Evolutionary conservation across 1,284 basidiomycete genomes (phyloP).

Genomic region (Puccinia novopanici): DNA sequence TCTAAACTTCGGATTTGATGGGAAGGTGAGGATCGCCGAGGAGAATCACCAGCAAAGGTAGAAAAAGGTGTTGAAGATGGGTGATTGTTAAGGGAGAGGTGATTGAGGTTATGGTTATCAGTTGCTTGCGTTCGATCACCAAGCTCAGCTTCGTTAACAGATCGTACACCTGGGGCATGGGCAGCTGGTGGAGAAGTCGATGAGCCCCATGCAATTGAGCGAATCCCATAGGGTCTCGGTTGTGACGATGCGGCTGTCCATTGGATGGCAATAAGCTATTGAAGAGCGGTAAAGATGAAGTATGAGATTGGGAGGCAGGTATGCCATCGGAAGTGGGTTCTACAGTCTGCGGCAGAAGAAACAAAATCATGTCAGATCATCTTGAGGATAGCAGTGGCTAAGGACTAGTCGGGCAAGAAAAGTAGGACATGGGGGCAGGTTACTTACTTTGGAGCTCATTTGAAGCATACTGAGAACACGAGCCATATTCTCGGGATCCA

Average conservation of each 20-base stretch:
- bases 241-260: neutral
- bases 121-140: constrained; percentile 4
- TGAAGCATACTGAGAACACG: constrained; percentile 50
- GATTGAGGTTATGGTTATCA: constrained; percentile 5
- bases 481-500: constrained; percentile 50
- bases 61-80: constrained; percentile 5
- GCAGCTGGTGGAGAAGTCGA: constrained; percentile 1
- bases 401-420: too few species aligned
- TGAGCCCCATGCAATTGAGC: neutral
- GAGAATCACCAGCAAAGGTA: constrained; percentile 18
- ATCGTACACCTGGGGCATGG: constrained; percentile 12
- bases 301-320: constrained; percentile 1
- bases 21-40: constrained; percentile 4
- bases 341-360: neutral
- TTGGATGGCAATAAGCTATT: constrained; percentile 14
- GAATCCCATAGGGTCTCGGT: constrained; percentile 15
- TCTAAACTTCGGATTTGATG: constrained; percentile 15
- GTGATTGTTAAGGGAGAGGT: constrained; percentile 2
- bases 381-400: neutral
- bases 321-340: constrained; percentile 17
- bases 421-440: neutral
- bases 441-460: constrained; percentile 50
- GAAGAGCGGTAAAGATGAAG: constrained; percentile 10
- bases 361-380: neutral
- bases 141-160: constrained; percentile 9